Conservation (phyloP, 1,139 yeast species). For the Magnusiomyces paraingens region DNA sequence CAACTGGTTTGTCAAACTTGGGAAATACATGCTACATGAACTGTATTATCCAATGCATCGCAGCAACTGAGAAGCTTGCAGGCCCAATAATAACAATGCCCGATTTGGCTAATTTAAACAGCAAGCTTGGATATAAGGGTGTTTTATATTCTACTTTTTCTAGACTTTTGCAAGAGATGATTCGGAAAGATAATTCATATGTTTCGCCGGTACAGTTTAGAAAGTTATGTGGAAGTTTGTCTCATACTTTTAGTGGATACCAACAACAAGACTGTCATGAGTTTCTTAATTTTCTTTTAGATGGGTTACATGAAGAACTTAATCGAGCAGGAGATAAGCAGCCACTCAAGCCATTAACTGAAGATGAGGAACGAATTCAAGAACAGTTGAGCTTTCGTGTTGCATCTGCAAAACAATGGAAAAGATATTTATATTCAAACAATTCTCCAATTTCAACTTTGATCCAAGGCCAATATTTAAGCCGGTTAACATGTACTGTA, state of each 20-base stretch:
- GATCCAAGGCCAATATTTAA: slow-evolving; percentile 86
- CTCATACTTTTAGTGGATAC: slow-evolving; percentile 63
- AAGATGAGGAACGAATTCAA: slow-evolving; percentile 66
- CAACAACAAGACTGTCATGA: slow-evolving; percentile 96
- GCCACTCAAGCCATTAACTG: slow-evolving; percentile 53
- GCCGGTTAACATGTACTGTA: slow-evolving; percentile 66
- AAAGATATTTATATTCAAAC: slow-evolving; percentile 75
- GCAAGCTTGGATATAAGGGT: slow-evolving; percentile 80
- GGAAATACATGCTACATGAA: slow-evolving; percentile 96
- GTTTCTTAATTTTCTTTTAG: slow-evolving; percentile 75
- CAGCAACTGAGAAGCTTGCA: slow-evolving; percentile 45
- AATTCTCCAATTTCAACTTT: slow-evolving; percentile 79
- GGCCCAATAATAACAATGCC: slow-evolving; percentile 48
- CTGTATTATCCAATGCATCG: slow-evolving; percentile 78
- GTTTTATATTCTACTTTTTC: slow-evolving; percentile 70
- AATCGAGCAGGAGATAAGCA: slow-evolving; percentile 58
- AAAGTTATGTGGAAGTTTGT: slow-evolving; percentile 56
- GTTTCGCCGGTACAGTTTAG: slow-evolving; percentile 56
- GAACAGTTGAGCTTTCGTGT: slow-evolving; percentile 72
- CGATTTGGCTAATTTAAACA: slow-evolving; percentile 70
- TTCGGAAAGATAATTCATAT: slow-evolving; percentile 39
- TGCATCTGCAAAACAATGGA: slow-evolving; percentile 95
- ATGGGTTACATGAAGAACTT: slow-evolving; percentile 83
- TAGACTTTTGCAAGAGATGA: slow-evolving; percentile 54
- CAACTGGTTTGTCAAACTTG: slow-evolving; percentile 65